These are phyloP conservation scores for Anacardium occidentale DNA, from an alignment of 345 rosid species.

Conservation along the genomic window DNA sequence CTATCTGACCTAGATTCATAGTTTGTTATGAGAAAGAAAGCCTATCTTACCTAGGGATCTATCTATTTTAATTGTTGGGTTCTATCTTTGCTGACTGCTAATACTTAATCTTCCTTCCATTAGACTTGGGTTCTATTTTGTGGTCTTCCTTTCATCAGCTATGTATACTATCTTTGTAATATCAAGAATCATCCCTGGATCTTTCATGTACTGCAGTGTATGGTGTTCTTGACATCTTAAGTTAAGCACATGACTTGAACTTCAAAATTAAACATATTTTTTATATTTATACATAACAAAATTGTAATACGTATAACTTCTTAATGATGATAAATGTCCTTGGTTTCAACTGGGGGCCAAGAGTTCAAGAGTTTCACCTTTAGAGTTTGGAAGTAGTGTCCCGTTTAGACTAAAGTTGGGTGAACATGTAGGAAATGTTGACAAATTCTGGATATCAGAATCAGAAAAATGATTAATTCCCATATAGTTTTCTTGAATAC, in stretches of 20 bases:
- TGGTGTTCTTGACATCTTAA: not conserved
- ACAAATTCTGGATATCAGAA: too few relatives aligned
- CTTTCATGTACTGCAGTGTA: not conserved
- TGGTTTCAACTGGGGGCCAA: too few relatives aligned
- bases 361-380: too few relatives aligned
- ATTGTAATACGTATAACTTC: not conserved
- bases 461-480: too few relatives aligned
- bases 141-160: not conserved
- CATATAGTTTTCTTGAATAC: not conserved
- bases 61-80: slow-evolving; percentile 9
- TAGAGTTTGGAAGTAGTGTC: too few relatives aligned
- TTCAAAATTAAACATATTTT: not conserved
- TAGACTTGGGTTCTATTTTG: not conserved
- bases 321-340: not conserved
- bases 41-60: slow-evolving; percentile 35
- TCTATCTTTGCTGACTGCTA: slow-evolving; percentile 7
- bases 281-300: not conserved
- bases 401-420: too few relatives aligned
- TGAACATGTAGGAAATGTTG: too few relatives aligned
- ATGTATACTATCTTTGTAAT: slow-evolving; percentile 4
- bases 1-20: slow-evolving; percentile 30
- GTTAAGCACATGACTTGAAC: not conserved
- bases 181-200: not conserved
- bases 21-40: slow-evolving; percentile 3
- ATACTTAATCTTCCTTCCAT: not conserved